phyloP scores from a whole-genome alignment of 106 monocot species.

The Amphibolis antarctica region DNA sequence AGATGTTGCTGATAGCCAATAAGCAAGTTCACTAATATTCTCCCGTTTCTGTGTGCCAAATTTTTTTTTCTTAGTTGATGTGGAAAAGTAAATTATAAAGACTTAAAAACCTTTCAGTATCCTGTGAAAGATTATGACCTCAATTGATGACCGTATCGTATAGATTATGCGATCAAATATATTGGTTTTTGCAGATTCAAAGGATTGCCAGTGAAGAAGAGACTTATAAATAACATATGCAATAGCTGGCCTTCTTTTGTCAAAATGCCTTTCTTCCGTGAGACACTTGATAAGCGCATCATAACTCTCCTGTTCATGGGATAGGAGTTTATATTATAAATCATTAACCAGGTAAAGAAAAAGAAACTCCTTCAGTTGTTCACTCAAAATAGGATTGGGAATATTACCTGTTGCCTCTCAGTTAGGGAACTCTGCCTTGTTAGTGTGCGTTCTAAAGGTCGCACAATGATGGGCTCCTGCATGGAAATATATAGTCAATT shows the following conservation, averaged over 20 bases:
- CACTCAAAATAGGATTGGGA: background rate
- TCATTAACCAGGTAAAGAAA: background rate
- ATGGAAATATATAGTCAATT: background rate
- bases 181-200: slow-evolving; percentile 93
- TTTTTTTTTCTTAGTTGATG: background rate
- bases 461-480: slow-evolving; percentile 30
- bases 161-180: slow-evolving; percentile 94
- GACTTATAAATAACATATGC: slow-evolving; percentile 86
- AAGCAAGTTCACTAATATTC: slow-evolving; percentile 58
- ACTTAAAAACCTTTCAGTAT: background rate
- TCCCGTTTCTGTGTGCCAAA: slow-evolving; percentile 45
- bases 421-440: slow-evolving; percentile 77
- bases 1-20: slow-evolving; percentile 88
- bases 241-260: slow-evolving; percentile 49
- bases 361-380: background rate
- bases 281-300: slow-evolving; percentile 84
- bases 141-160: slow-evolving; percentile 71
- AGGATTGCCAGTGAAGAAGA: slow-evolving; percentile 85
- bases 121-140: slow-evolving; percentile 24
- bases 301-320: slow-evolving; percentile 62
- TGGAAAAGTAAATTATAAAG: background rate
- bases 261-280: slow-evolving; percentile 63
- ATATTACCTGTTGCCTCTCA: slow-evolving; percentile 68
- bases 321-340: background rate
- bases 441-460: slow-evolving; percentile 25